phyloP scores from a whole-genome alignment of 495 filamentous ascomycete species.

The Penicillium samsonianum region DNA sequence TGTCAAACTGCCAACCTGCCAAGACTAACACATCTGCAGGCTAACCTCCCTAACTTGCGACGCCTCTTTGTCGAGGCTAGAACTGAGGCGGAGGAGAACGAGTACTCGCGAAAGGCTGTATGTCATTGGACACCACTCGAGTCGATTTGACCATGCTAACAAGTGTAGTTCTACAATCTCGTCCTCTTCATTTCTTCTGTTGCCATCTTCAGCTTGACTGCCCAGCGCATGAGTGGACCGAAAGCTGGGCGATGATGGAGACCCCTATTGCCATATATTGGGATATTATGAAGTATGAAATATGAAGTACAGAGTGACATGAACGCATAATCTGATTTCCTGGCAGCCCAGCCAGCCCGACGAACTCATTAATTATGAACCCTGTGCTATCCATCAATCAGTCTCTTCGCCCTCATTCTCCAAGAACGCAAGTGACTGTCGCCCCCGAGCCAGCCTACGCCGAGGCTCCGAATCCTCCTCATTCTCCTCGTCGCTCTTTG shows the following conservation, averaged over 20 bases:
- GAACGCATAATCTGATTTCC: background rate
- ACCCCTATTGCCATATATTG: background rate
- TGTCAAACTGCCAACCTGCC: background rate
- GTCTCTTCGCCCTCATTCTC: conserved; percentile 55
- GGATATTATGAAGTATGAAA: background rate
- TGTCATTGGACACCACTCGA: background rate
- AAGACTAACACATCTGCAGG: conserved; percentile 47
- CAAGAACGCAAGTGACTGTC: conserved; percentile 56
- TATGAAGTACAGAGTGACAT: conserved; percentile 8
- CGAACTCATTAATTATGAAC: background rate
- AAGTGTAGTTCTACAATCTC: conserved; percentile 87
- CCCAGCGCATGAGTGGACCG: conserved; percentile 66
- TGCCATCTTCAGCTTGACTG: conserved; percentile 86
- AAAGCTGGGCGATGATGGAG: conserved; percentile 40
- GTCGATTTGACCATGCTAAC: conserved; percentile 1
- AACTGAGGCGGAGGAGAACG: conserved; percentile 90
- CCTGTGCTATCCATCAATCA: conserved; percentile 41
- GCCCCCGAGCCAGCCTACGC: conserved; percentile 45
- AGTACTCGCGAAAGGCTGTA: conserved; percentile 91
- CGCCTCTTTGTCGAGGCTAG: conserved; percentile 95
- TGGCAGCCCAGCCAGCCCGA: background rate
- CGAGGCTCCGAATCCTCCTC: conserved; percentile 42
- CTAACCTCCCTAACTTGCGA: conserved; percentile 89
- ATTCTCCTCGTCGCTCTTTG: conserved; percentile 37
- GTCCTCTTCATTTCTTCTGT: conserved; percentile 95